These are phyloP conservation scores for Pythium biforme DNA, from an alignment of 352 stramenopile species.

Conservation along the genomic window DNA sequence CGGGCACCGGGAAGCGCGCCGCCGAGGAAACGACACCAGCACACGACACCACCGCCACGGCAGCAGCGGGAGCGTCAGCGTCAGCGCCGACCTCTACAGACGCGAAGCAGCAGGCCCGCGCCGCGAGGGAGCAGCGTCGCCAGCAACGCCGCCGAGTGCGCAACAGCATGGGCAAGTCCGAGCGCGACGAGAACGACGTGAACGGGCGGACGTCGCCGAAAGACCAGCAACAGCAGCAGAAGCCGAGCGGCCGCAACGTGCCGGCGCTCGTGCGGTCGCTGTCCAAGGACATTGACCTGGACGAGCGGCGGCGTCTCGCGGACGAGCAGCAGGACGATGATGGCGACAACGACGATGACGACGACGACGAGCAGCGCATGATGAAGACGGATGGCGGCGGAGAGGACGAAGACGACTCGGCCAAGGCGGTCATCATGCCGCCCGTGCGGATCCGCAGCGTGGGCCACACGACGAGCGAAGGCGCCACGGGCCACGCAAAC, in stretches of 20 bases:
- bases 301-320: conserved; percentile 13
- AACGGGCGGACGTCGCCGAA: too few species aligned
- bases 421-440: not conserved
- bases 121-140: conserved; percentile 1
- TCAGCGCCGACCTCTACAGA: not conserved
- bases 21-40: not conserved
- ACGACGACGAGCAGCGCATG: conserved; percentile 16
- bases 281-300: conserved; percentile 20
- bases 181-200: not conserved
- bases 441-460: conserved; percentile 32
- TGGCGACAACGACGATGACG: conserved; percentile 21
- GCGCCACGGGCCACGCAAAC: conserved; percentile 56
- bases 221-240: not conserved
- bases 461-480: conserved; percentile 44
- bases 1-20: not conserved
- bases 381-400: conserved; percentile 2
- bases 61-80: not conserved
- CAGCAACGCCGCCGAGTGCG: conserved; percentile 5
- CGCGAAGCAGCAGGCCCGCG: not conserved
- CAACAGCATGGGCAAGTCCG: conserved; percentile 18
- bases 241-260: conserved; percentile 3
- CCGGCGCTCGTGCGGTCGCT: conserved; percentile 14
- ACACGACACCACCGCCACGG: too few species aligned
- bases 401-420: not conserved
- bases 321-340: conserved; percentile 17